phyloP scores from a whole-genome alignment of 371 early-diverging fungal genomes.

The Zychaea mexicana region DNA sequence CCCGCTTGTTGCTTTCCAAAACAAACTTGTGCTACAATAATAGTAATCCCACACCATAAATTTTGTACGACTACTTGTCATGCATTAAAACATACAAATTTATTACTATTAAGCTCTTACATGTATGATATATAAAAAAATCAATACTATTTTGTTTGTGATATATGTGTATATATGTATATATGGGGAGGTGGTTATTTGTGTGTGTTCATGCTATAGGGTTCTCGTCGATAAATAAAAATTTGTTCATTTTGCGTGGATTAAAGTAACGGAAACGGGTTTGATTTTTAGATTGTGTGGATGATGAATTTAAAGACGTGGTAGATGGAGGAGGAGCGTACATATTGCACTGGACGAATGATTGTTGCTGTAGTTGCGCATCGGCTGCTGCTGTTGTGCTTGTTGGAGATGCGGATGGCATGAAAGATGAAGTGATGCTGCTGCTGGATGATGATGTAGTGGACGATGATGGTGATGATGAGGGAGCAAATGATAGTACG shows the following conservation, averaged over 20 bases:
- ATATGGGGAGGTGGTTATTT: not conserved
- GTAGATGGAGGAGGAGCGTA: conserved; percentile 8
- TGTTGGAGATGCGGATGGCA: conserved; percentile 4
- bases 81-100: not conserved
- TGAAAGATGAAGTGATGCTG: not conserved
- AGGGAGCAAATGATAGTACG: conserved; percentile 16
- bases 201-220: conserved; percentile 18
- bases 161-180: too few species aligned
- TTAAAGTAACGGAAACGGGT: conserved; percentile 54
- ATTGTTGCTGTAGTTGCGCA: not conserved
- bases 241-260: conserved; percentile 57
- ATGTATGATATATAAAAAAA: too few species aligned
- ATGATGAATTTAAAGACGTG: not conserved
- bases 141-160: too few species aligned
- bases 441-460: not conserved
- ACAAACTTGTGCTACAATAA: not conserved
- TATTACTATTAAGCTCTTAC: too few species aligned
- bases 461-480: conserved; percentile 3
- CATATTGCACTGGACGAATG: conserved; percentile 11
- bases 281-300: conserved; percentile 28
- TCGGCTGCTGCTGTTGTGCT: conserved; percentile 2
- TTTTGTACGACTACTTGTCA: not conserved
- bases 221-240: conserved; percentile 54
- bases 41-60: not conserved
- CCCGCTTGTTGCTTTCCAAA: too few species aligned